Evolutionary conservation across 73 alveolate species (phyloP).

Genomic region (Paramecium pentaurelia): DNA sequence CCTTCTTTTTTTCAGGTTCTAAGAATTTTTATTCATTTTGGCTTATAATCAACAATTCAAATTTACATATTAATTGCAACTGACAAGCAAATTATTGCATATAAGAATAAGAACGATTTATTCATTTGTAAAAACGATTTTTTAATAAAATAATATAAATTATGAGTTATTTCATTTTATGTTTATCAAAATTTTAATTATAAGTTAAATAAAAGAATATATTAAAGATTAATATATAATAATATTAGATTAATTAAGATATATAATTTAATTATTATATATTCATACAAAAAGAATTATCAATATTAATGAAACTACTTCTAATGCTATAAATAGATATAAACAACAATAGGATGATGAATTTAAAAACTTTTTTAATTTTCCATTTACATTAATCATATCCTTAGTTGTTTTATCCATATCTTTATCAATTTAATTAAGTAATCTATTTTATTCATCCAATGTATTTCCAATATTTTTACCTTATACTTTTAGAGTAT

Average conservation of each 20-base stretch:
- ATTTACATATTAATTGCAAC: background rate
- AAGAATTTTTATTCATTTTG: background rate
- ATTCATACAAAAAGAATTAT: background rate
- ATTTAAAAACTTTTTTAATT: background rate
- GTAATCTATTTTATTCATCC: background rate
- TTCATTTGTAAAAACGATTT: background rate
- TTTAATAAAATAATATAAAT: background rate
- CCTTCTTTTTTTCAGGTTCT: background rate
- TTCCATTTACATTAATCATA: background rate
- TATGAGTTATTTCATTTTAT: background rate
- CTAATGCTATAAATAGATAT: background rate
- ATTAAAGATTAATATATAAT: background rate
- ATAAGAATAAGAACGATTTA: background rate
- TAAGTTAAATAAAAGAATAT: too few species aligned
- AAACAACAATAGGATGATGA: background rate
- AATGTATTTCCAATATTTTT: background rate
- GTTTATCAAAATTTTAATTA: background rate
- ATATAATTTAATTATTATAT: background rate
- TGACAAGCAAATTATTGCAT: background rate
- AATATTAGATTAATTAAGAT: background rate
- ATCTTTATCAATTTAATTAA: background rate
- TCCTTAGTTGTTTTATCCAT: conserved; percentile 22
- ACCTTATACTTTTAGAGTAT: background rate
- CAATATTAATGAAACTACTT: background rate
- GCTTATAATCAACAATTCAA: background rate